Evolutionary conservation across 163 green algal genomes (phyloP), one percentile per base, ranked within the genome.

Genomic region (Picocystis sp.): DNA sequence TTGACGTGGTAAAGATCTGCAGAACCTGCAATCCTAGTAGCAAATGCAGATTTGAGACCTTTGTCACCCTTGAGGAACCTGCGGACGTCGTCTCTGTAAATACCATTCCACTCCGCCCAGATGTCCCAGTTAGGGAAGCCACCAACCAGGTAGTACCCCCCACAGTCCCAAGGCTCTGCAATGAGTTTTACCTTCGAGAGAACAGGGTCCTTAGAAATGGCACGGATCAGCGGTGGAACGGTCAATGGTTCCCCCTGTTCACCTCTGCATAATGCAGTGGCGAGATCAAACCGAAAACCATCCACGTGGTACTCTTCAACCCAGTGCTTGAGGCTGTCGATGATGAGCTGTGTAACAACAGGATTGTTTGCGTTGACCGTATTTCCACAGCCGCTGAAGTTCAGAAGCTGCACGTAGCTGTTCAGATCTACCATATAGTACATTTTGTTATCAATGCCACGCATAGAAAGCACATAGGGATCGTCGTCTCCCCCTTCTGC

Each of bases 231-330:
- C 1, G 89, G 89, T 0, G 89, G 89, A 2, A 69, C 76, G 3
- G 53, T 29, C 50, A 98, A 66, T 1, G 82, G 73, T 68, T 50
- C 17, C 85, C 85, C 38, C 74, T 67, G 12, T 53, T 55, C 22
- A 17, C 14, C 38, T 14, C 84, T 62, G 66, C 82, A 93, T 42
- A 94, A 65, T 53, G 67, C 81, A 35, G 73, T 82, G 0, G 90
- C 90, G 29, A 97, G 79, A 68, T 99, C 90, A 61, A 99, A 99
- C 22, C 90, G 71, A 71, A 99, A 99, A 21, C 90, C 90, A 58
- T 99, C 90, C 53, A 99, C 81, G 60, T 94, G 85, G 56, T 85
- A 93, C 73, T 96, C 87, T 54, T 76, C 58, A 51, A 88, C 82
- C 82, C 81, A 92, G 47, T 76, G 57, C 52, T 12, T 52, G 8